Evolutionary conservation across 2,329 filamentous ascomycete species (phyloP).

Genomic region (Chrysoporthe puriensis): DNA sequence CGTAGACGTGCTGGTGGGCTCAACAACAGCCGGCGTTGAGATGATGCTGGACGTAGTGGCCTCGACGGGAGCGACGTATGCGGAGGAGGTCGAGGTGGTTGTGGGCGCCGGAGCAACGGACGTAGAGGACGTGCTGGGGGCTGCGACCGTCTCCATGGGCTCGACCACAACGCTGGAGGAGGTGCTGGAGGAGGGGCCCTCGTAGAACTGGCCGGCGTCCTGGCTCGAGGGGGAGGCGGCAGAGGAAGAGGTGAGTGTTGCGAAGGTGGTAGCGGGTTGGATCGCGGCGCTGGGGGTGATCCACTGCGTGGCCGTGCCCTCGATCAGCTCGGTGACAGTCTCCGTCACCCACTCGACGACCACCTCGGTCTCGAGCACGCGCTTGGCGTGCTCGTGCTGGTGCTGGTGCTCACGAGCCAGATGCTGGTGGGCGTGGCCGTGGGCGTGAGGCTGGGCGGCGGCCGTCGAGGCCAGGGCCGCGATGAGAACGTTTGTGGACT

Average conservation of each 20-base stretch:
- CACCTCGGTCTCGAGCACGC: conserved; percentile 49
- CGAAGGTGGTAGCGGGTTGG: conserved; percentile 30
- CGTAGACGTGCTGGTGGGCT: conserved; percentile 30
- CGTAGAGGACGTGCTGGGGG: conserved; percentile 13
- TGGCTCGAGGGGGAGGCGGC: conserved; percentile 23
- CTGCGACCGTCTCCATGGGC: conserved; percentile 17
- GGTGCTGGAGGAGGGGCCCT: conserved; percentile 32
- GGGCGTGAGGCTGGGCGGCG: conserved; percentile 55
- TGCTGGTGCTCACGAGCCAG: conserved; percentile 40
- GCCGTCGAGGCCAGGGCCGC: conserved; percentile 49
- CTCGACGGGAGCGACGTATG: conserved; percentile 12
- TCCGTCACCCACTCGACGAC: conserved; percentile 55
- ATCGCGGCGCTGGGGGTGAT: conserved; percentile 41
- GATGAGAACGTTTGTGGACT: conserved; percentile 45
- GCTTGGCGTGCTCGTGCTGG: conserved; percentile 45
- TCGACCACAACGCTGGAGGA: conserved; percentile 37
- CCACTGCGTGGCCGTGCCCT: conserved; percentile 52
- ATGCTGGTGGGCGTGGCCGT: conserved; percentile 39
- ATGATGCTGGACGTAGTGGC: conserved; percentile 34
- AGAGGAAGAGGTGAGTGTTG: conserved; percentile 32
- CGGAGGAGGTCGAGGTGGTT: conserved; percentile 33
- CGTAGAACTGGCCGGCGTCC: conserved; percentile 38
- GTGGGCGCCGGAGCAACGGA: conserved; percentile 32
- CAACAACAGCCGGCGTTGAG: conserved; percentile 28
- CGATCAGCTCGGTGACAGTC: conserved; percentile 53